Evolutionary conservation across 2,329 filamentous ascomycete genomes (phyloP), one percentile per base, ranked within the genome.

Genomic region (Claviceps capensis): DNA sequence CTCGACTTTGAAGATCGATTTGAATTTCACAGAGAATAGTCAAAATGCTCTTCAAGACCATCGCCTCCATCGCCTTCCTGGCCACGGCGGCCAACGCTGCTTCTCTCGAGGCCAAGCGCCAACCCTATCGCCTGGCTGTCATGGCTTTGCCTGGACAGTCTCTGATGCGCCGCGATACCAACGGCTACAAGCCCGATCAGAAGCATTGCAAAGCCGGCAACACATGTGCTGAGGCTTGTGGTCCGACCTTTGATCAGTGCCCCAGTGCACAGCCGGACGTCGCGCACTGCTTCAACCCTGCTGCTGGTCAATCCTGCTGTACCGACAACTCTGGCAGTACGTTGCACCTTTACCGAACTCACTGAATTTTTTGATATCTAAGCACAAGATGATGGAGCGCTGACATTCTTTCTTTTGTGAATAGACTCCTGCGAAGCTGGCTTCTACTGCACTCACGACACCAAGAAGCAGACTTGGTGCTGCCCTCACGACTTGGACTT

Each of bases 401-500:
- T 43, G 17, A 3, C n/a, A 19, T 41, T 41, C 3, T 11, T 4
- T 14, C 4, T 23, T 43, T 19, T 5, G n/a, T 26, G 9, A 6
- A 30, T 50, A 82, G 79, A 79, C 65, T 78, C 79, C 36, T 84
- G 81, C 63, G 73, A 79, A 36, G 63, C 67, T 16, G 78, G 77
- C 48, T 84, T 76, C 70, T 83, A 77, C 71, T 84, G 81, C 69
- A 73, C 77, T n/a, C 69, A 74, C 57, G 74, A 81, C 61, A 63
- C 65, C 50, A 59, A 64, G 45, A 64, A 67, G 51, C 67, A 72
- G 52, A 82, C 79, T 37, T 76, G 76, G 69, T 84, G 81, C 71
- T 84, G 81, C 66, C 78, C 78, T 43, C 66, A 81, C 44, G 70
- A 67, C 55, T 69, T 77, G 70, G 69, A 73, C 55, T 69, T 81